Evolutionary conservation across 1,284 basidiomycete species (phyloP).

Genomic region (Coriolopsis trogii): DNA sequence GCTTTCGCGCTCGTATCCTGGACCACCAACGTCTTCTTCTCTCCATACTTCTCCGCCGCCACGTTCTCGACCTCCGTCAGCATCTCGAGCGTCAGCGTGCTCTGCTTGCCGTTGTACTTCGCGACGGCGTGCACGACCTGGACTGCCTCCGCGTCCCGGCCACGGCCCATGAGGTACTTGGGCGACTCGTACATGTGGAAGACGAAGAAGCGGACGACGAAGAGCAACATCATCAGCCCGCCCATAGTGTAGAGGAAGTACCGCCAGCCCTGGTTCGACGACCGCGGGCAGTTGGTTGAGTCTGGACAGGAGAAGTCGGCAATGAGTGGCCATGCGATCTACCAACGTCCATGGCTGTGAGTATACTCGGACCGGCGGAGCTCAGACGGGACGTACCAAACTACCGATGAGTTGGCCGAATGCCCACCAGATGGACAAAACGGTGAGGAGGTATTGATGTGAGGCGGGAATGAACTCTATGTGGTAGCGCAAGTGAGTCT

Average conservation of each 20-base stretch:
- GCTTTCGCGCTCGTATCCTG: conserved; percentile 37
- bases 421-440: conserved; percentile 70
- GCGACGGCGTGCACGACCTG: conserved; percentile 71
- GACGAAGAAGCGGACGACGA: conserved; percentile 69
- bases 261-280: conserved; percentile 72
- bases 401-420: conserved; percentile 62
- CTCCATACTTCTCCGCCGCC: conserved; percentile 13
- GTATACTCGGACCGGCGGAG: too few relatives aligned
- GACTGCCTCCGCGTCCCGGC: conserved; percentile 72
- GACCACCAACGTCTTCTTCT: too few relatives aligned
- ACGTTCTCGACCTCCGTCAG: conserved; percentile 38
- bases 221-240: conserved; percentile 64
- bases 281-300: conserved; percentile 43
- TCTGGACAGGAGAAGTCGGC: conserved; percentile 59
- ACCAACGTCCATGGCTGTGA: too few relatives aligned
- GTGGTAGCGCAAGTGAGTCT: too few relatives aligned
- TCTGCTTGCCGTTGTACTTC: conserved; percentile 60
- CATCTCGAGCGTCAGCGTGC: conserved; percentile 50
- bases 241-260: conserved; percentile 69
- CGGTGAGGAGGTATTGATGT: conserved; percentile 64
- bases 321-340: conserved; percentile 72
- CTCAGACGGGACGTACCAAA: too few relatives aligned
- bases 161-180: conserved; percentile 75
- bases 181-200: conserved; percentile 80
- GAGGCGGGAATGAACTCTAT: conserved; percentile 63